Evolutionary conservation across 768 basidiomycete genomes (phyloP), one percentile per base, ranked within the genome.

Genomic region (Rhodocollybia butyracea): DNA sequence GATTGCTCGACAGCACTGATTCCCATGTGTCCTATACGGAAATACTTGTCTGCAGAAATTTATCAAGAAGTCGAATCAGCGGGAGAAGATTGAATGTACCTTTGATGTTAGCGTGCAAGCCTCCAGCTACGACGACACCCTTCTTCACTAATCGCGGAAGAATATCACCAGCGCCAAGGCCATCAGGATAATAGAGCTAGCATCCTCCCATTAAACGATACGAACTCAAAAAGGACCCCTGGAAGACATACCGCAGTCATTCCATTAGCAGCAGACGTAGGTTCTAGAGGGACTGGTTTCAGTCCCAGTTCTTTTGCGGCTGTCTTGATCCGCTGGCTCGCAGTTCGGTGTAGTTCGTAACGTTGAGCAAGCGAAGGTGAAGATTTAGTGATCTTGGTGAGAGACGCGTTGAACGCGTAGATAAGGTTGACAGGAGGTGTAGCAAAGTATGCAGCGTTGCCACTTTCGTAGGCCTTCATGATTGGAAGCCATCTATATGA

Each of bases 11-110:
- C 85, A 21, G 82, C 94, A n/a, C 88, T 85, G 54, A 87, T 68
- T 48, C 95, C 95, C 94, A 98, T 96, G 68, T 97, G 95, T 30
- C 94, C 94, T 52, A 97, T 85, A 48, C 94, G 87, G 86, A 96
- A 94, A 70, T 96, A 96, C 64, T 85, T 88, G 65, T 88, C 89
- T 89, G 59, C 24, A 59, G 22, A 27, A 21, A 59, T 65, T 27
- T 12, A 12, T 36, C 32, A 27, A 29, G 46, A 47, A 52, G 1
- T 27, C 32, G 21, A 42, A 46, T 38, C 46, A 17, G 7, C 12
- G 30, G 52, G 42, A 38, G 15, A 32, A 10, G 53, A 48, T 31
- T 34, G 55, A 26, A 68, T 75, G n/a, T 34, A 86, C 88, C 87
- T 76, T 91, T 94, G 70, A 92, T 86, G 34, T 77, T 81, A 56